phyloP scores from a whole-genome alignment of 495 filamentous ascomycete species.

The Podospora pseudopauciseta region DNA sequence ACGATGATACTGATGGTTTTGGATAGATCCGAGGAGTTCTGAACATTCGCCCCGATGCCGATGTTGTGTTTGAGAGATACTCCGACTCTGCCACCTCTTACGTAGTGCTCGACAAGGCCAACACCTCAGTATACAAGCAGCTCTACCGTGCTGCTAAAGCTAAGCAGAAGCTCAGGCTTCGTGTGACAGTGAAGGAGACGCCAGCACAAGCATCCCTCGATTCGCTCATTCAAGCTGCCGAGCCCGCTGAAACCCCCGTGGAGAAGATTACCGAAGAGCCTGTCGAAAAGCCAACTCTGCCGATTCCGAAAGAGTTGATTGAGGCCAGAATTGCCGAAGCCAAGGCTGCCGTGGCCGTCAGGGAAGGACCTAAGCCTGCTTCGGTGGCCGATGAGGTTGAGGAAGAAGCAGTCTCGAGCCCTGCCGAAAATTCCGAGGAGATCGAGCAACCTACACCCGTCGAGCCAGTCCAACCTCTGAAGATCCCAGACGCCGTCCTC shows the following conservation, averaged over 20 bases:
- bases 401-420: conserved; percentile 12
- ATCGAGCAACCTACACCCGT: neutral
- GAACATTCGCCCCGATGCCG: conserved; percentile 60
- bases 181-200: conserved; percentile 52
- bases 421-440: neutral
- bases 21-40: conserved; percentile 72
- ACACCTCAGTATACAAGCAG: conserved; percentile 88
- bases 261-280: conserved; percentile 15
- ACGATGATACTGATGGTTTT: conserved; percentile 22
- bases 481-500: neutral
- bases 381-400: conserved; percentile 28
- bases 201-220: conserved; percentile 1
- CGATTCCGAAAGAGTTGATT: neutral
- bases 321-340: conserved; percentile 13
- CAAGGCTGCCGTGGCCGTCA: neutral
- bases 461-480: neutral
- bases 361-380: conserved; percentile 26
- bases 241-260: conserved; percentile 16
- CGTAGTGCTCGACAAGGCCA: conserved; percentile 71
- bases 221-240: conserved; percentile 33
- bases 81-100: conserved; percentile 87
- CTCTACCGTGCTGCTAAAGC: conserved; percentile 95
- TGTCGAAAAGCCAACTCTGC: conserved; percentile 21
- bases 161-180: conserved; percentile 93
- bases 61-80: conserved; percentile 84